Base-by-base conservation (phyloP, 2,329 filamentous ascomycete species). In the Xylariaceae sp. region DNA sequence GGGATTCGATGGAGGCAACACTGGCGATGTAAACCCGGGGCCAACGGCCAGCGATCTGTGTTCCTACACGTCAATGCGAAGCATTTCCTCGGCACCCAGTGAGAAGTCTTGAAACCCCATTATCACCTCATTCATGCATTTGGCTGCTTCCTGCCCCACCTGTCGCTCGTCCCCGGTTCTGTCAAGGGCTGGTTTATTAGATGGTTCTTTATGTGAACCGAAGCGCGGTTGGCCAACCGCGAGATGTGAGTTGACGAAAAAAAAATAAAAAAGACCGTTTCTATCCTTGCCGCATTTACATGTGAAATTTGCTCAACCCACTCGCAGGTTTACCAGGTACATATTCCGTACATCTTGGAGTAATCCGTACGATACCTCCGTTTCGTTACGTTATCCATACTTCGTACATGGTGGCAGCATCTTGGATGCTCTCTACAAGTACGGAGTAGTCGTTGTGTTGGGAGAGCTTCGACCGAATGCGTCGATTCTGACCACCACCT, bases 1-100 rank as follows among this genome's bases (percentile, higher is more conserved):
- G 61, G 61, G 63, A 67, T 68, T 64, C 65, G 61, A 64, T 65
- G 63, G 61, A 57, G 30, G 5, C 35, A 48, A 51, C 48, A 48
- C 6, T 17, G 39, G 52, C 55, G 34, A 49, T 8, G 23, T n/a
- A 58, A 23, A 49, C 51, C 58, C 42, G 56, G 60, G 51, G 53
- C 50, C 53, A 56, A 54, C 52, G 42, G 50, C 42, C 18, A 15
- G 44, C 51, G 23, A 30, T 39, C 54, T 55, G n/a, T 15, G 39
- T 58, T 49, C 44, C 23, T 52, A 53, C 23, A 56, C 47, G 45
- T 59, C 51, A 56, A 61, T 55, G 54, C 58, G 45, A 61, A 45
- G 57, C 42, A 55, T 53, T n/a, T 49, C 39, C 35, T 35, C 49
- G 49, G 37, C 17, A n/a, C 10, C 50, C 49, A 54, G 49, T 60